These are phyloP conservation scores for Rostrohypoxylon terebratum DNA, from an alignment of 495 filamentous ascomycete genomes.

Conservation along the genomic window DNA sequence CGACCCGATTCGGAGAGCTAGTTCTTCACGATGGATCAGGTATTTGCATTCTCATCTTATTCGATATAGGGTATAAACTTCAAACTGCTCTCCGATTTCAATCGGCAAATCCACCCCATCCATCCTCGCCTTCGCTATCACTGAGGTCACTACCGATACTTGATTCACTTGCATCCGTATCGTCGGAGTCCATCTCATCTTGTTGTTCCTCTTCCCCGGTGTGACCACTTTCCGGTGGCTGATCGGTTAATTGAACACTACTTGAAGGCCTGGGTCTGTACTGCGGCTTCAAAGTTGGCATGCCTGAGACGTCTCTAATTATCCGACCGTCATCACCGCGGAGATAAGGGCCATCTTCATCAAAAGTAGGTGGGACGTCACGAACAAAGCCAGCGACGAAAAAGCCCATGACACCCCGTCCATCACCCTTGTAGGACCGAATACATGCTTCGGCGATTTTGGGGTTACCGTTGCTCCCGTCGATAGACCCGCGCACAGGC, in stretches of 20 bases:
- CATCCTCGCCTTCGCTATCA: conserved; percentile 46
- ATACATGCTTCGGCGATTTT: conserved; percentile 77
- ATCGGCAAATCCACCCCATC: conserved; percentile 64
- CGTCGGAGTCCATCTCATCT: conserved; percentile 42
- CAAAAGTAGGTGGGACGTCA: conserved; percentile 41
- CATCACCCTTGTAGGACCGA: conserved; percentile 81
- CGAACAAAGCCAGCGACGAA: conserved; percentile 56
- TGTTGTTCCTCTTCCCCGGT: conserved; percentile 48
- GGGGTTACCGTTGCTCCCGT: conserved; percentile 52
- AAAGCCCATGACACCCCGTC: conserved; percentile 69
- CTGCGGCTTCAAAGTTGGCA: conserved; percentile 55
- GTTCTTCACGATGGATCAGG: neutral
- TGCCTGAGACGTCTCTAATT: conserved; percentile 52
- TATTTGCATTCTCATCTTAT: neutral
- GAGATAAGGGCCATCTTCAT: conserved; percentile 50
- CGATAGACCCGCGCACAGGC: conserved; percentile 72
- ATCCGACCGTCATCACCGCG: conserved; percentile 55
- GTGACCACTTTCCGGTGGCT: conserved; percentile 12
- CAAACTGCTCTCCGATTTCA: conserved; percentile 29
- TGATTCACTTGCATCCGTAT: conserved; percentile 13
- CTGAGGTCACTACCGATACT: conserved; percentile 21
- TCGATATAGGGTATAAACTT: neutral
- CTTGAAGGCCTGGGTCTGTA: conserved; percentile 22
- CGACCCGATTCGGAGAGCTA: neutral
- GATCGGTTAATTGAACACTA: neutral